Evolutionary conservation across 306 rosid species (phyloP).

Genomic region (Vachellia collinsii): DNA sequence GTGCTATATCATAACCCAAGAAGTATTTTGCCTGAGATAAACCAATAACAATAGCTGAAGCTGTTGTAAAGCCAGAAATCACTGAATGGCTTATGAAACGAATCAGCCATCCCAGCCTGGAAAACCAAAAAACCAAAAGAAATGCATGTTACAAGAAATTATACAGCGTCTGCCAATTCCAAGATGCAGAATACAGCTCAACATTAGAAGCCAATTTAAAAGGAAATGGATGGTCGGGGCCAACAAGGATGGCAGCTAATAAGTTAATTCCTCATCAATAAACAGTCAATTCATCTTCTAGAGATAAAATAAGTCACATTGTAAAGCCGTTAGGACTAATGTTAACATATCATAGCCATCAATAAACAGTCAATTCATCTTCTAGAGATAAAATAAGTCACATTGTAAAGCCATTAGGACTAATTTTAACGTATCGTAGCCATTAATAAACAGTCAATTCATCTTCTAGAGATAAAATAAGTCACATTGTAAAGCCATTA

Average conservation of each 20-base stretch:
- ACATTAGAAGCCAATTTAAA: slow-evolving; percentile 18
- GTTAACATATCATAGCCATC: background rate
- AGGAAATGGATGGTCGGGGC: slow-evolving; percentile 15
- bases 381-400: slow-evolving; percentile 8
- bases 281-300: slow-evolving; percentile 29
- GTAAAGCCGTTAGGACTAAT: slow-evolving; percentile 26
- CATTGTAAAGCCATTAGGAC: slow-evolving; percentile 23
- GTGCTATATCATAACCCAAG: slow-evolving; percentile 74
- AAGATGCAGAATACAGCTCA: background rate
- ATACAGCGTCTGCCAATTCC: background rate
- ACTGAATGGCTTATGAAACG: slow-evolving; percentile 99
- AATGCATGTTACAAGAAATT: background rate
- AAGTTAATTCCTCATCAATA: slow-evolving; percentile 18
- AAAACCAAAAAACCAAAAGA: slow-evolving; percentile 35
- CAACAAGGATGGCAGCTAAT: slow-evolving; percentile 1
- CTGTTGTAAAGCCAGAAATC: slow-evolving; percentile 95
- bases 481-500: slow-evolving; percentile 24
- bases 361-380: slow-evolving; percentile 29
- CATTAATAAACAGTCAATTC: slow-evolving; percentile 25
- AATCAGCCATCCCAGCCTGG: slow-evolving; percentile 98
- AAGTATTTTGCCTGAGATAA: slow-evolving; percentile 92
- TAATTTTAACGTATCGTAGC: slow-evolving; percentile 1
- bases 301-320: background rate
- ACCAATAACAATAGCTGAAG: slow-evolving; percentile 96
- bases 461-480: slow-evolving; percentile 13